phyloP scores from a whole-genome alignment of 352 stramenopile species.

The Globisporangium orthogonon region DNA sequence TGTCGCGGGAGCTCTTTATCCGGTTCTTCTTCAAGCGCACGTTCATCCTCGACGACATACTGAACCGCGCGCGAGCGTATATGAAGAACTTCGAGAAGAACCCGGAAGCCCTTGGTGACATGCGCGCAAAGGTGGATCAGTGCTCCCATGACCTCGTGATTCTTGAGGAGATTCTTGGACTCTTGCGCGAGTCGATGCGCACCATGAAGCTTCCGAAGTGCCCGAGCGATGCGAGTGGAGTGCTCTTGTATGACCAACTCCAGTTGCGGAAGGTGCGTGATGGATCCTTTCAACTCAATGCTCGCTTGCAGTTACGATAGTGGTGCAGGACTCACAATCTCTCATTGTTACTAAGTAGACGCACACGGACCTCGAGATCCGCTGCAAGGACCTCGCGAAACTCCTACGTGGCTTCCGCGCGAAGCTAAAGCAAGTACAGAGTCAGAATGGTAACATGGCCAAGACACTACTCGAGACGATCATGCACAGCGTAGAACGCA shows the following conservation, averaged over 20 bases:
- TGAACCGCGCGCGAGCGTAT: conserved; percentile 90
- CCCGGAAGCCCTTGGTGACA: conserved; percentile 84
- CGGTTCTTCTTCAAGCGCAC: conserved; percentile 93
- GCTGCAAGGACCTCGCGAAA: conserved; percentile 92
- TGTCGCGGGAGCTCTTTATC: conserved; percentile 91
- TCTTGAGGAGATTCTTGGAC: conserved; percentile 94
- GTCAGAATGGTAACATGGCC: conserved; percentile 71
- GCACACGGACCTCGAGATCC: conserved; percentile 78
- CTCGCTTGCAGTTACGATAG: too few species aligned
- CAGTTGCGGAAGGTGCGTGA: conserved; percentile 69
- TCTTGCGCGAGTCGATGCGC: conserved; percentile 92
- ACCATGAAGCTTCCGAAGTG: conserved; percentile 89
- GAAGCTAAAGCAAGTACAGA: conserved; percentile 87
- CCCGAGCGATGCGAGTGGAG: conserved; percentile 80
- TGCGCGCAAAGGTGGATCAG: conserved; percentile 87
- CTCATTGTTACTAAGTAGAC: conserved; percentile 20
- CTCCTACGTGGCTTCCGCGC: conserved; percentile 86
- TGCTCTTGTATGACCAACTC: conserved; percentile 91
- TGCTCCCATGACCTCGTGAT: conserved; percentile 94
- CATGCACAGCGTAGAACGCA: conserved; percentile 54
- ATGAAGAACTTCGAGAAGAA: conserved; percentile 91
- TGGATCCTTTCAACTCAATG: background rate
- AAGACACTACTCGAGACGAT: conserved; percentile 65
- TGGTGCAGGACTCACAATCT: background rate
- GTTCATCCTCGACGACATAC: conserved; percentile 95